phyloP scores from a whole-genome alignment of 352 stramenopile species.

The Plasmopara muralis region DNA sequence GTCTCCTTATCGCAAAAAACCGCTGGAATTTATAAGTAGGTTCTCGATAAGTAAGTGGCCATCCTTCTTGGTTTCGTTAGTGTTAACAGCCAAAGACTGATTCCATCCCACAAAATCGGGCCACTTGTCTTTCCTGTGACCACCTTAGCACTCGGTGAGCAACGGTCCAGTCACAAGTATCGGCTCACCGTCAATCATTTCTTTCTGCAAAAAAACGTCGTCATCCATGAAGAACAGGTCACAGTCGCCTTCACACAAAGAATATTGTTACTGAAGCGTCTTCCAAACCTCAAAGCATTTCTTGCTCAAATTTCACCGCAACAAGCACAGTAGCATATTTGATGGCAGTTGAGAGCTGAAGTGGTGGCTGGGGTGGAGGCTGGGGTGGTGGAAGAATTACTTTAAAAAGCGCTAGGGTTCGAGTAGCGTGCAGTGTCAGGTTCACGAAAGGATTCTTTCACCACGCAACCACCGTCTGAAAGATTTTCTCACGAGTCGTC shows the following conservation, averaged over 20 bases:
- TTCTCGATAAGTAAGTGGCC: neutral
- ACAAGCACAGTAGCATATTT: neutral
- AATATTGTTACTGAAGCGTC: neutral
- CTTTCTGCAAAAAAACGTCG: neutral
- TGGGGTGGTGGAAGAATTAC: too few species aligned
- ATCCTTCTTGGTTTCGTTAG: neutral
- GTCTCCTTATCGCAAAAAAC: neutral
- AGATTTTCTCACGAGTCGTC: neutral
- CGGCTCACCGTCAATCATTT: neutral
- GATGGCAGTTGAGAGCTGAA: neutral
- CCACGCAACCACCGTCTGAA: neutral
- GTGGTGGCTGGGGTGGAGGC: too few species aligned
- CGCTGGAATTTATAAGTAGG: neutral
- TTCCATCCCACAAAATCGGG: neutral
- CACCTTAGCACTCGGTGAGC: neutral
- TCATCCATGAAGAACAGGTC: neutral
- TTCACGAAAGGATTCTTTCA: neutral
- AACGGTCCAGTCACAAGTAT: neutral
- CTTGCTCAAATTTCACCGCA: neutral
- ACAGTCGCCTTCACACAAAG: too few species aligned
- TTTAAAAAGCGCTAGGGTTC: neutral
- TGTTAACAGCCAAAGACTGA: neutral
- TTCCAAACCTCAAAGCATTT: neutral
- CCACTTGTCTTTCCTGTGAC: neutral
- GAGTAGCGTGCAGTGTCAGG: neutral